A percentile compares a stretch with the other conserved stretches of the same genome.
phyloP scores from a whole-genome alignment of 164 flowering plant species.

The Liquidambar formosana region DNA sequence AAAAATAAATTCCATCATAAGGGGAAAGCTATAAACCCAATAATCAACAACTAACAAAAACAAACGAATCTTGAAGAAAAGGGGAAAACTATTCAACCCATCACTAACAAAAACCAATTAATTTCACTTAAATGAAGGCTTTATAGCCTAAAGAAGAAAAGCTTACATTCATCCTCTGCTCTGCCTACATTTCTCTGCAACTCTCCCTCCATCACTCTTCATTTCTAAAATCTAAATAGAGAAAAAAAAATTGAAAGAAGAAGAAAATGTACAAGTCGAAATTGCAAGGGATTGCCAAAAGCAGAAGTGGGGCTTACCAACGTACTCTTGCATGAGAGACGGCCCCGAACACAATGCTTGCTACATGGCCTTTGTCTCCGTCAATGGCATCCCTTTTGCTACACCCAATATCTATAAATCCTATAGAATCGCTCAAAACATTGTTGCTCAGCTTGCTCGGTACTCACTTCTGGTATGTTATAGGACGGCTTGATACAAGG shows the following conservation, averaged over 20 bases:
- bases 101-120: too few relatives aligned
- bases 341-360: conserved; percentile 17
- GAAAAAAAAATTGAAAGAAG: conserved; percentile 9
- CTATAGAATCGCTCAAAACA: too few relatives aligned
- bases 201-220: neutral
- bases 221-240: neutral
- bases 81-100: too few relatives aligned
- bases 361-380: conserved; percentile 17
- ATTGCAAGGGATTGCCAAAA: conserved; percentile 24
- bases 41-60: too few relatives aligned
- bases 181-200: too few relatives aligned
- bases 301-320: conserved; percentile 16
- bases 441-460: too few relatives aligned
- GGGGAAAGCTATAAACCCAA: too few relatives aligned
- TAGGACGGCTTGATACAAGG: too few relatives aligned
- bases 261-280: conserved; percentile 23
- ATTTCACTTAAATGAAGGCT: too few relatives aligned
- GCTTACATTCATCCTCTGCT: conserved; percentile 9
- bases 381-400: conserved; percentile 10
- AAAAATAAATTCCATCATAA: too few relatives aligned
- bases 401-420: neutral
- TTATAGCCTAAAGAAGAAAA: conserved; percentile 5
- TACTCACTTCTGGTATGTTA: too few relatives aligned
- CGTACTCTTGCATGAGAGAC: conserved; percentile 13
- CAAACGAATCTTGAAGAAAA: too few relatives aligned